Evolutionary conservation across 371 early-diverging fungal species (phyloP).

Genomic region (Mortierella sp.): DNA sequence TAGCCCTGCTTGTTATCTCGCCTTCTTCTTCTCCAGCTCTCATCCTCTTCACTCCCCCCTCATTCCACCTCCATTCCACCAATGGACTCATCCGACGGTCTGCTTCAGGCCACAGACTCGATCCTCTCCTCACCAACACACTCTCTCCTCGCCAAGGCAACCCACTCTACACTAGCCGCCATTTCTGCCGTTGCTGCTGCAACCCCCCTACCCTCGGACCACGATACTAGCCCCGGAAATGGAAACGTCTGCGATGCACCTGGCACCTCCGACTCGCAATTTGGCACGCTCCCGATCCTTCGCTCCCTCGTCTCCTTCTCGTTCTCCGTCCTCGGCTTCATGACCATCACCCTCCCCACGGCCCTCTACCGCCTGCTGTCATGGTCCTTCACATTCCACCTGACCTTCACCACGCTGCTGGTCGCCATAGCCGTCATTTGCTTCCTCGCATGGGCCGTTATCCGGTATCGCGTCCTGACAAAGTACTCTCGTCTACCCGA

Average conservation of each 20-base stretch:
- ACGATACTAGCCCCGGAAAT: no score
- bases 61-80: no score
- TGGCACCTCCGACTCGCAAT: not conserved
- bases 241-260: no score
- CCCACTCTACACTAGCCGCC: not conserved
- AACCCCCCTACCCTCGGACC: not conserved
- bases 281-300: slow-evolving; percentile 29
- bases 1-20: no score
- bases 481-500: slow-evolving; percentile 81
- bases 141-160: not conserved
- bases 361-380: slow-evolving; percentile 70
- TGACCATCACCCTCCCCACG: slow-evolving; percentile 67
- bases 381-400: slow-evolving; percentile 74
- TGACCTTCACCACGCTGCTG: slow-evolving; percentile 71
- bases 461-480: slow-evolving; percentile 81
- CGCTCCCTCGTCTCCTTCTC: slow-evolving; percentile 57
- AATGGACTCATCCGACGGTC: no score
- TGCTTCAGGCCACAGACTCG: not conserved
- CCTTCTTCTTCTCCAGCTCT: no score
- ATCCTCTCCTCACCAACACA: not conserved
- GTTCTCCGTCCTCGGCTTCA: slow-evolving; percentile 61
- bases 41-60: no score
- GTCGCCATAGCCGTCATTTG: slow-evolving; percentile 56
- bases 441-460: slow-evolving; percentile 62
- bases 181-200: slow-evolving; percentile 18